Base-by-base conservation (phyloP, 2,329 filamentous ascomycete genomes). In the Dothideomycetes sp. region DNA sequence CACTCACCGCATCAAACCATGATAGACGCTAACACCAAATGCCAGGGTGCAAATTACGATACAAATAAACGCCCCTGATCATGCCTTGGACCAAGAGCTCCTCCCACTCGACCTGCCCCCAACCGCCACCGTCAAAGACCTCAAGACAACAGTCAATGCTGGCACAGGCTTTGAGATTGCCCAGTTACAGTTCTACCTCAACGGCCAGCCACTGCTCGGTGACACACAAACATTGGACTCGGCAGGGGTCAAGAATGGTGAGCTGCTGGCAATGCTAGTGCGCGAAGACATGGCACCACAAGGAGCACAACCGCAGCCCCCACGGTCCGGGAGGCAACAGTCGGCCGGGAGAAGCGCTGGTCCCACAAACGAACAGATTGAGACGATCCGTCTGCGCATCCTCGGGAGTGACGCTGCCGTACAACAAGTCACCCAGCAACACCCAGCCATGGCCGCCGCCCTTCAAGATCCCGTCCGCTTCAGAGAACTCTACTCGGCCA, bases 181-280 rank as follows among this genome's bases (percentile, higher is more conserved):
- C 33, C 72, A 81, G 34, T 87, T 95, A 60, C 79, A 86, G 56
- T 79, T 96, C 56, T 93, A 91, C 64, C 83, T 89, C 65, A 93
- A 95, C 59, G 91, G 89, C 48, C 75, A 77, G 48, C 75, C 88
- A 31, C 77, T 98, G 40, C 73, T 69, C 49, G 80, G 87, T 61
- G 81, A 88, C 52, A 63, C 73, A 43, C 82, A 87, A 60, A 94
- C 87, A 3, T 74, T 98, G 55, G 77, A 87, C 49, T 73, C 89
- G 52, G 73, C 88, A 22, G 75, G 81, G 31, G 82, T 98, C 52
- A 75, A 70, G 36, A 85, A 96, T 63, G 86, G 86, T 40, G 91
- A 95, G 55, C 88, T 98, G 84, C 68, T 98, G 48, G 86, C 84
- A 19, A 74, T 96, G 50, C 83, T 94, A 57, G 81, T 94, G 56